Conservation (phyloP, 2,329 filamentous ascomycete genomes). For the Colletotrichum lentis region DNA sequence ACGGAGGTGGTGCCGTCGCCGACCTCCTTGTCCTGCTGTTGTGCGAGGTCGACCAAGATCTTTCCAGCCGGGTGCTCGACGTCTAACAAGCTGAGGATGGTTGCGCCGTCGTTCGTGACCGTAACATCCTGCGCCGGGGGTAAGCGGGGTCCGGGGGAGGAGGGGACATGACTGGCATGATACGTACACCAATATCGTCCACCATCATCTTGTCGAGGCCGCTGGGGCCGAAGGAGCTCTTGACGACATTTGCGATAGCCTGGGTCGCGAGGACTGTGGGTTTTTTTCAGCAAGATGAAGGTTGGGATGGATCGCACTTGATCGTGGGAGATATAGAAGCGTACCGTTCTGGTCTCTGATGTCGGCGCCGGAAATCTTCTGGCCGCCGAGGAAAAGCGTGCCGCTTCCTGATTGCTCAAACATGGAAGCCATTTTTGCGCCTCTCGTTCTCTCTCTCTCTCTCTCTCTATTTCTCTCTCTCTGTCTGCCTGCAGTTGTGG, state of each 20-base stretch:
- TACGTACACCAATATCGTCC: constrained; percentile 90
- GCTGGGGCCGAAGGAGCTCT: constrained; percentile 96
- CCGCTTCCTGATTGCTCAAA: constrained; percentile 96
- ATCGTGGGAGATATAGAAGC: constrained; percentile 31
- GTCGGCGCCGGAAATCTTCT: constrained; percentile 96
- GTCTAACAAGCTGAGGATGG: constrained; percentile 92
- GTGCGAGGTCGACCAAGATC: constrained; percentile 95
- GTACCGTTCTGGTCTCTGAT: constrained; percentile 96
- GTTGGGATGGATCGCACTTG: constrained; percentile 15
- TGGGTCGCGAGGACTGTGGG: constrained; percentile 85
- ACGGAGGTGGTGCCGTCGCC: constrained; percentile 98
- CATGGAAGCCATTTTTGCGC: constrained; percentile 80
- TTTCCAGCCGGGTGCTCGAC: constrained; percentile 98
- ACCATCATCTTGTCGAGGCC: constrained; percentile 99
- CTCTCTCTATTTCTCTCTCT: too few species aligned
- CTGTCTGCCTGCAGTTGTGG: constrained; percentile 19
- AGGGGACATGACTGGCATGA: constrained; percentile 32
- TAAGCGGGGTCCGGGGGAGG: constrained; percentile 39
- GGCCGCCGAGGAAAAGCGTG: constrained; percentile 94
- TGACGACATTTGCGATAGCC: constrained; percentile 98
- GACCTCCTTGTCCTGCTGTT: constrained; percentile 99
- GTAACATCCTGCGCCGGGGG: constrained; percentile 78
- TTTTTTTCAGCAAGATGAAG: constrained; percentile 42
- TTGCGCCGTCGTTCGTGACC: constrained; percentile 98
- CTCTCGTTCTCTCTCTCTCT: constrained; percentile 3